Base-by-base conservation (phyloP, 805 yeast genomes). In the Kodamaea nitidulidarum region DNA sequence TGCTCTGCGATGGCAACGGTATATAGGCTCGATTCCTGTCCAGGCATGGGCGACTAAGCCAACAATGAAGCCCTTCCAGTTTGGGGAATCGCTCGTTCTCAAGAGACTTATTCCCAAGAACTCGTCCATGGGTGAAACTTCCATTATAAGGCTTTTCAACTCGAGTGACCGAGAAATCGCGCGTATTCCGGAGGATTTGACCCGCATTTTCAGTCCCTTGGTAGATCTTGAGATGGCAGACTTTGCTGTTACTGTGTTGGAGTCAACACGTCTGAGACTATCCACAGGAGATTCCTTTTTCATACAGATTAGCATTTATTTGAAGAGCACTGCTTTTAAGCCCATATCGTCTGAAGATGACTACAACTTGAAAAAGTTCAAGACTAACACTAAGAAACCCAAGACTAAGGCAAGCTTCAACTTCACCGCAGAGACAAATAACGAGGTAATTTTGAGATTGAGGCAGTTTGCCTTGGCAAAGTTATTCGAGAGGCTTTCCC, bases 11-110 rank as follows among this genome's bases (percentile, higher is more conserved):
- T 65, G 72, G 73, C 44, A 40, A 17, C 59, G 71, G 31, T 81
- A 70, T 48, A 67, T 84, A 21, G 91, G 91, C 0, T 65, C 82
- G 0, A 42, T 81, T 8, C 74, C 73, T 42, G 74, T 78, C 2
- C 73, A 73, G 37, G 85, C 84, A 2, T 80, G 84, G 83, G 84
- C 88, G 9, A 82, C 88, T 0, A 61, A 90, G 43, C 84, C 86
- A 0, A 74, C 80, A 0, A 46, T 70, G 17, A 67, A 63, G 18
- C 70, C 75, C 0, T 55, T 77, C 1, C 56, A 66, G 16, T 74
- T 67, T 48, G 71, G 72, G 1, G 70, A 79, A 7, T 55, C 50
- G 16, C 49, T 79, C 20, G 57, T 61, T 7, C 46, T 78, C 11
- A 61, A 60, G 16, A 57, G 69, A 25, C 45, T 61, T 32, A 50